Evolutionary conservation across 2,329 filamentous ascomycete genomes (phyloP).

Genomic region (Penicillium hordei): DNA sequence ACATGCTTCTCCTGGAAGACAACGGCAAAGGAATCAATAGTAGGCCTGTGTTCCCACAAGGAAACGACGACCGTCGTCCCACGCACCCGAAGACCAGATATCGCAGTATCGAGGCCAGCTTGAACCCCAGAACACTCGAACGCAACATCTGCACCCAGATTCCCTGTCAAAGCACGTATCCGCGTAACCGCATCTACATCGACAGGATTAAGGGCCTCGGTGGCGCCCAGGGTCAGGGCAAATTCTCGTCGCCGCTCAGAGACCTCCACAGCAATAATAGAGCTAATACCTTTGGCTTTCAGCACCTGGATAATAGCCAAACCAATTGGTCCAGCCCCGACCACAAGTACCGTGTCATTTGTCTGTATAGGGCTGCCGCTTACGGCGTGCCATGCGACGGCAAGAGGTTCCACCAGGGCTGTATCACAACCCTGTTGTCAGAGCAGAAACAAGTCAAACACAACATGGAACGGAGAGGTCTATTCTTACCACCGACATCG

Average conservation of each 20-base stretch:
- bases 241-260: slow-evolving; percentile 53
- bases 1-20: slow-evolving; percentile 56
- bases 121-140: slow-evolving; percentile 65
- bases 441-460: not conserved
- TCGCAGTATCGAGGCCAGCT: slow-evolving; percentile 48
- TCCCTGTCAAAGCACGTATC: slow-evolving; percentile 49
- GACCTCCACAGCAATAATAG: slow-evolving; percentile 60
- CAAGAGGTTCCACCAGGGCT: slow-evolving; percentile 62
- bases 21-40: slow-evolving; percentile 55
- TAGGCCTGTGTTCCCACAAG: slow-evolving; percentile 59
- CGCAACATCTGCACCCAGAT: slow-evolving; percentile 52
- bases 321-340: slow-evolving; percentile 64
- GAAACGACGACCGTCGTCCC: slow-evolving; percentile 63
- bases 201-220: slow-evolving; percentile 53
- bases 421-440: not conserved
- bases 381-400: slow-evolving; percentile 65
- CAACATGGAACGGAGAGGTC: not conserved
- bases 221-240: slow-evolving; percentile 56
- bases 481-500: slow-evolving; percentile 24
- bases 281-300: slow-evolving; percentile 51
- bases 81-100: slow-evolving; percentile 51
- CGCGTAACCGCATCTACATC: slow-evolving; percentile 48
- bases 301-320: slow-evolving; percentile 60
- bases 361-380: slow-evolving; percentile 47
- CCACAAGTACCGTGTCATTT: slow-evolving; percentile 53